Conservation (phyloP, 2,329 filamentous ascomycete genomes). For the Diplodia scrobiculata region DNA sequence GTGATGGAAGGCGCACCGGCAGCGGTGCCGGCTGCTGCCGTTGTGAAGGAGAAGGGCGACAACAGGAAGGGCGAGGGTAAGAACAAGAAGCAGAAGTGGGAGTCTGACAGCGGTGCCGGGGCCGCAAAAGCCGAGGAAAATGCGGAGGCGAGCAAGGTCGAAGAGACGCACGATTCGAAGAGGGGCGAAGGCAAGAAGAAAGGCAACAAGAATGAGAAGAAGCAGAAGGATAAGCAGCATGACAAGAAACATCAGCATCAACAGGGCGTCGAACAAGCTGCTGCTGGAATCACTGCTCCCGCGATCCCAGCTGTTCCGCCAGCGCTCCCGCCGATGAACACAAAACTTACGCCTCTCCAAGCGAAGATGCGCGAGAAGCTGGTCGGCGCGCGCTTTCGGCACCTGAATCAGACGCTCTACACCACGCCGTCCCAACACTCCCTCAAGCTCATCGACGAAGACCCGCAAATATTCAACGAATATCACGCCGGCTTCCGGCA, state of each 20-base stretch:
- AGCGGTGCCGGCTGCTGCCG: not conserved
- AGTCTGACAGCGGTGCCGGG: constrained; percentile 29
- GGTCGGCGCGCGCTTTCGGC: constrained; percentile 90
- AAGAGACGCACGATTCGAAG: constrained; percentile 3
- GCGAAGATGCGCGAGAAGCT: constrained; percentile 93
- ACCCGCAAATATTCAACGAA: constrained; percentile 91
- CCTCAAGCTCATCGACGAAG: constrained; percentile 77
- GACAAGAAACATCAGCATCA: constrained; percentile 36
- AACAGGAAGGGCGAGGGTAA: constrained; percentile 17
- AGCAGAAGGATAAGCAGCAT: constrained; percentile 42
- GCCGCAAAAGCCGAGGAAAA: constrained; percentile 28
- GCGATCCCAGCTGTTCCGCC: constrained; percentile 36
- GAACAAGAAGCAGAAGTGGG: constrained; percentile 32
- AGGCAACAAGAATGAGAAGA: constrained; percentile 38
- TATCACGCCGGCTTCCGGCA: constrained; percentile 96
- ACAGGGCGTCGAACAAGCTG: constrained; percentile 23
- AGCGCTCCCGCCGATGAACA: constrained; percentile 41
- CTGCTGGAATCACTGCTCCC: constrained; percentile 46
- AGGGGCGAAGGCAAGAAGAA: constrained; percentile 30
- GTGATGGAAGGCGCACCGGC: constrained; percentile 65
- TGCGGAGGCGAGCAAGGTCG: constrained; percentile 30
- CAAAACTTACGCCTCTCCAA: constrained; percentile 87
- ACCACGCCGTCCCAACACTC: constrained; percentile 84
- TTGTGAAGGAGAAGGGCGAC: constrained; percentile 38
- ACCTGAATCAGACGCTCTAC: constrained; percentile 96